phyloP scores from a whole-genome alignment of 345 rosid species.

The Citrus mangshanensis region DNA sequence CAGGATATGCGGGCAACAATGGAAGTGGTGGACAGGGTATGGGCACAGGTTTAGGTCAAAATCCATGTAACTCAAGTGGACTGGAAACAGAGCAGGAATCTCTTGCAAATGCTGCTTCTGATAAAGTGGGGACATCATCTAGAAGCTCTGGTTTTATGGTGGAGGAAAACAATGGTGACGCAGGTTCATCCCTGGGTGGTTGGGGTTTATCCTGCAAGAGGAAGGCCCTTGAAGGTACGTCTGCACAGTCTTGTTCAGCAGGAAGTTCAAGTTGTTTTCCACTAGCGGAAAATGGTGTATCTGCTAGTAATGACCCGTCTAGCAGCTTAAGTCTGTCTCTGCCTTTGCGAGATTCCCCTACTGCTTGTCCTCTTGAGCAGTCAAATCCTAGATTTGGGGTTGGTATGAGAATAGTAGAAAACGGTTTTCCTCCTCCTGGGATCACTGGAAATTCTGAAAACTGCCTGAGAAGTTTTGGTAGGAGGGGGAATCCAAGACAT shows the following conservation, averaged over 20 bases:
- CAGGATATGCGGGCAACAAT: constrained; percentile 36
- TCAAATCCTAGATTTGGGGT: constrained; percentile 45
- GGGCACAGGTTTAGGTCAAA: constrained; percentile 26
- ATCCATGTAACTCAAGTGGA: constrained; percentile 23
- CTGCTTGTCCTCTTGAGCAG: constrained; percentile 37
- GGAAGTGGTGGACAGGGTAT: constrained; percentile 29
- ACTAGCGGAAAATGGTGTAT: constrained; percentile 42
- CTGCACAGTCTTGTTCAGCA: constrained; percentile 51
- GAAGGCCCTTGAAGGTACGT: constrained; percentile 79
- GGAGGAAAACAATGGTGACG: constrained; percentile 55
- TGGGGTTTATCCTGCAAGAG: constrained; percentile 90
- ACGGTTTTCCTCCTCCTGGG: constrained; percentile 37
- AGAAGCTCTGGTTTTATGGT: constrained; percentile 49
- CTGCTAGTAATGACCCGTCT: constrained; percentile 45
- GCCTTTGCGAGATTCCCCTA: constrained; percentile 42
- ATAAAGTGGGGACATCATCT: constrained; percentile 46
- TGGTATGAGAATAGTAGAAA: constrained; percentile 45
- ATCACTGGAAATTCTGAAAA: constrained; percentile 34
- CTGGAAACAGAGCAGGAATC: constrained; percentile 28
- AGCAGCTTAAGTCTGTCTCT: constrained; percentile 58
- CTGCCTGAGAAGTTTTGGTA: constrained; percentile 34
- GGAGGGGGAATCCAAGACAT: constrained; percentile 48
- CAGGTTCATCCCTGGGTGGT: constrained; percentile 54
- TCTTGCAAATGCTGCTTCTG: constrained; percentile 25
- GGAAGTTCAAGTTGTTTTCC: constrained; percentile 52